Evolutionary conservation across 140 eudicot species (phyloP).

Genomic region (Anethum foeniculum): DNA sequence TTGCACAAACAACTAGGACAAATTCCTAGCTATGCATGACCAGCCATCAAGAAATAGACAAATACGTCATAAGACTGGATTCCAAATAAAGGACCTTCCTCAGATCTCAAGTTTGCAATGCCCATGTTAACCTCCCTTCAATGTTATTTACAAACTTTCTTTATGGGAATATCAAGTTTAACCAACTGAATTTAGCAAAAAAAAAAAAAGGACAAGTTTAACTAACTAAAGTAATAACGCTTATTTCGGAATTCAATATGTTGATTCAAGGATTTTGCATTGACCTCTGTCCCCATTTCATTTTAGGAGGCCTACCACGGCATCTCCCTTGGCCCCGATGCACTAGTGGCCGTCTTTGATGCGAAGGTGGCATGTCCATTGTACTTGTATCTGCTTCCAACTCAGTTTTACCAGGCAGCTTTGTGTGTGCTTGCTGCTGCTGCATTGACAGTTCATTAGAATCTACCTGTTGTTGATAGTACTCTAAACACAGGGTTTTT

Average conservation of each 20-base stretch:
- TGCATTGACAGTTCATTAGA: background rate
- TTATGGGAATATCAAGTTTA: background rate
- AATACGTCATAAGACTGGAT: too few relatives aligned
- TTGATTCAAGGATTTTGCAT: background rate
- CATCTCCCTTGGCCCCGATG: background rate
- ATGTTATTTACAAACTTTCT: background rate
- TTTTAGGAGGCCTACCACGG: conserved; percentile 13
- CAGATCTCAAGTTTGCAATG: background rate
- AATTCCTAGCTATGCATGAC: too few relatives aligned
- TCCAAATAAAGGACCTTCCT: background rate
- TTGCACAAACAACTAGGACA: too few relatives aligned
- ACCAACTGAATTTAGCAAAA: too few relatives aligned
- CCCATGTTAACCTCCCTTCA: background rate
- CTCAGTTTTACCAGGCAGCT: conserved; percentile 1
- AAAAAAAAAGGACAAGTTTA: too few relatives aligned
- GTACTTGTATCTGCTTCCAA: conserved; percentile 3
- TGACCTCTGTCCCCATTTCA: background rate
- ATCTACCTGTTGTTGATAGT: background rate
- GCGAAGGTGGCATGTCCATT: background rate
- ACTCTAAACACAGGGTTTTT: conserved; percentile 1
- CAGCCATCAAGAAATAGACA: too few relatives aligned
- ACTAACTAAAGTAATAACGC: background rate
- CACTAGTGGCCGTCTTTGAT: background rate
- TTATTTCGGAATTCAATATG: background rate
- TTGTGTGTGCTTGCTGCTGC: background rate